Evolutionary conservation across 306 rosid genomes (phyloP).

Genomic region (Fragaria ananassa): DNA sequence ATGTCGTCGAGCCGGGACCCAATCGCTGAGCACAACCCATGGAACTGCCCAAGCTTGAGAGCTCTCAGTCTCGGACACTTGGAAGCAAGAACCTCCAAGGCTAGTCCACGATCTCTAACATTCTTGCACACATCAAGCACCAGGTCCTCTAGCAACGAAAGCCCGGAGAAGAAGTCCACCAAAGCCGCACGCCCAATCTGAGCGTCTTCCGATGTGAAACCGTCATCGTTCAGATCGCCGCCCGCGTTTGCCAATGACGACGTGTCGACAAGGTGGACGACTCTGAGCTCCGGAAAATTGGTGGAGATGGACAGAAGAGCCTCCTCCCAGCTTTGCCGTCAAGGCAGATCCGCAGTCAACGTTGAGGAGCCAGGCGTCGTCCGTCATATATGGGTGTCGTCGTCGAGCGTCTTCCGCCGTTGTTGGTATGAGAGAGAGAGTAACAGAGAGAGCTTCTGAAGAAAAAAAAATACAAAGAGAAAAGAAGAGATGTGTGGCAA

Average conservation of each 20-base stretch:
- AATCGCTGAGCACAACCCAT: constrained; percentile 65
- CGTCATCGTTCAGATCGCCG: constrained; percentile 54
- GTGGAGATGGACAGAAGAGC: constrained; percentile 48
- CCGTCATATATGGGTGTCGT: no score
- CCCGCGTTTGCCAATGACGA: constrained; percentile 52
- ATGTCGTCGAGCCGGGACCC: constrained; percentile 77
- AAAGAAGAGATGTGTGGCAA: no score
- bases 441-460: no score
- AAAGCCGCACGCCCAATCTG: constrained; percentile 49
- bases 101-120: constrained; percentile 60
- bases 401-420: no score
- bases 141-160: constrained; percentile 70
- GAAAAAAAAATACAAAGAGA: no score
- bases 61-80: constrained; percentile 62
- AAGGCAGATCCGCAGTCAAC: no score
- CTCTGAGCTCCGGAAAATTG: constrained; percentile 57
- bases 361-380: no score
- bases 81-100: constrained; percentile 62
- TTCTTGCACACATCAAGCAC: constrained; percentile 79
- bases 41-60: constrained; percentile 77
- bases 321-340: no score
- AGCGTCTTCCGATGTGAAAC: constrained; percentile 56
- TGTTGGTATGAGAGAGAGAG: no score
- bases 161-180: constrained; percentile 59
- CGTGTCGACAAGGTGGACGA: constrained; percentile 69